Evolutionary conservation across 495 filamentous ascomycete genomes (phyloP).

Genomic region (Geoglossum glabrum): DNA sequence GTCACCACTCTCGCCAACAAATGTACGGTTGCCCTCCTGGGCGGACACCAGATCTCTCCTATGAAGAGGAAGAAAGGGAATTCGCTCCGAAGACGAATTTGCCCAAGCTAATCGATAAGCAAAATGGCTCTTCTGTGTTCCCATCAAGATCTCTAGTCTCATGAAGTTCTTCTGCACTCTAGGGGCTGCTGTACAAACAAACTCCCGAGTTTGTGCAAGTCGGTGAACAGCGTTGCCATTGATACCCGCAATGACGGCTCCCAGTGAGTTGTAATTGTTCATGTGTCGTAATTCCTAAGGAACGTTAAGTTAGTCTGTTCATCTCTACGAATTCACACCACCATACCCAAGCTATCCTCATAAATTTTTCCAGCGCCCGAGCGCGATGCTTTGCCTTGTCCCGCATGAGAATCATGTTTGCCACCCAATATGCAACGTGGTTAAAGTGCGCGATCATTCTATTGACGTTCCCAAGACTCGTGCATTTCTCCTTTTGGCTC

Average conservation of each 20-base stretch:
- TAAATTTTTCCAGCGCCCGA: slow-evolving; percentile 79
- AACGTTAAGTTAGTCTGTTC: slow-evolving; percentile 5
- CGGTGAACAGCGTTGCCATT: slow-evolving; percentile 74
- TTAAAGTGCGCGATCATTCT: slow-evolving; percentile 94
- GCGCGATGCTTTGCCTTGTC: slow-evolving; percentile 94
- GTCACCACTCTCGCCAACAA: slow-evolving; percentile 35
- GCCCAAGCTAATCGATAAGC: slow-evolving; percentile 93
- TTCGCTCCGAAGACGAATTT: slow-evolving; percentile 72
- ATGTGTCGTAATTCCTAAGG: slow-evolving; percentile 56
- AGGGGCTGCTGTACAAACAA: slow-evolving; percentile 32
- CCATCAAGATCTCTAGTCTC: slow-evolving; percentile 79
- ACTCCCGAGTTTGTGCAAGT: slow-evolving; percentile 57
- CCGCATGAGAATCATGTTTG: slow-evolving; percentile 76
- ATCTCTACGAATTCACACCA: neutral
- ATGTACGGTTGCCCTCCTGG: slow-evolving; percentile 80
- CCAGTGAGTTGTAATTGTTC: slow-evolving; percentile 94
- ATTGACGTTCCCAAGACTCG: slow-evolving; percentile 66
- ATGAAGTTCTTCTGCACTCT: slow-evolving; percentile 63
- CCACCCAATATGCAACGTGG: slow-evolving; percentile 76
- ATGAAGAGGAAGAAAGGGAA: slow-evolving; percentile 88
- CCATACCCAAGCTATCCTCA: slow-evolving; percentile 47
- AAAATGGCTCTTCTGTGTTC: slow-evolving; percentile 72
- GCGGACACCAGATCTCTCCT: slow-evolving; percentile 75
- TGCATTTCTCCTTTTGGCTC: slow-evolving; percentile 54
- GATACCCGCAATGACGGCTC: slow-evolving; percentile 82